A percentile compares a stretch with the other conserved stretches of the same genome.
Conservation (phyloP, 2,329 filamentous ascomycete species). For the Xylaria digitata region DNA sequence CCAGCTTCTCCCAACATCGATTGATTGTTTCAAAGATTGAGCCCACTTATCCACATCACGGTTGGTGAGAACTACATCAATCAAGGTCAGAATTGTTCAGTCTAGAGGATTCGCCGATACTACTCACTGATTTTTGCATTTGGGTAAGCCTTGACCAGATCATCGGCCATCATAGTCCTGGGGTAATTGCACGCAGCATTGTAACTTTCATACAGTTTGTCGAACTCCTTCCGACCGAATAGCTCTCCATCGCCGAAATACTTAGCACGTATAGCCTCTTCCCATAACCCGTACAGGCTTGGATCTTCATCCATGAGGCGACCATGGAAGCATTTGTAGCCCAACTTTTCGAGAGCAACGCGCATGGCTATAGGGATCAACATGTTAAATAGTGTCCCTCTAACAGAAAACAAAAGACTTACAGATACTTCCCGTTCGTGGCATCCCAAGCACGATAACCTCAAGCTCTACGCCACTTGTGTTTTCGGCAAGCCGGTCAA, state of each 20-base stretch:
- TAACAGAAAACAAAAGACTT: too few relatives aligned
- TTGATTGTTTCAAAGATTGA: neutral
- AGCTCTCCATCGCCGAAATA: neutral
- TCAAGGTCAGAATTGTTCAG: too few relatives aligned
- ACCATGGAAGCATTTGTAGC: conserved; percentile 4
- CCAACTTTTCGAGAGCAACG: neutral
- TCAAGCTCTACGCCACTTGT: too few relatives aligned
- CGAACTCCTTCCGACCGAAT: neutral
- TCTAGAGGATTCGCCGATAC: too few relatives aligned
- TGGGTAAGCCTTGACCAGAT: conserved; percentile 1
- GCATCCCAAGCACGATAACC: too few relatives aligned
- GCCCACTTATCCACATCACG: neutral
- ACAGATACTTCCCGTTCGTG: neutral
- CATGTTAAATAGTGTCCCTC: too few relatives aligned
- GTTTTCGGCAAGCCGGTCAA: too few relatives aligned
- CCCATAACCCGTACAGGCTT: neutral
- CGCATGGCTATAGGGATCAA: neutral
- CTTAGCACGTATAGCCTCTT: conserved; percentile 1
- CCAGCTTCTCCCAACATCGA: neutral
- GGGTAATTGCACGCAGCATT: neutral
- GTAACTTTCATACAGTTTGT: neutral
- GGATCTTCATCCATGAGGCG: neutral
- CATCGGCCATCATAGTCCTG: neutral
- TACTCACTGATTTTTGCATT: neutral
- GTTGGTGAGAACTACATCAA: neutral